Evolutionary conservation across 2,329 filamentous ascomycete genomes (phyloP), one percentile per base, ranked within the genome.

Genomic region (Pseudogymnoascus destructans): DNA sequence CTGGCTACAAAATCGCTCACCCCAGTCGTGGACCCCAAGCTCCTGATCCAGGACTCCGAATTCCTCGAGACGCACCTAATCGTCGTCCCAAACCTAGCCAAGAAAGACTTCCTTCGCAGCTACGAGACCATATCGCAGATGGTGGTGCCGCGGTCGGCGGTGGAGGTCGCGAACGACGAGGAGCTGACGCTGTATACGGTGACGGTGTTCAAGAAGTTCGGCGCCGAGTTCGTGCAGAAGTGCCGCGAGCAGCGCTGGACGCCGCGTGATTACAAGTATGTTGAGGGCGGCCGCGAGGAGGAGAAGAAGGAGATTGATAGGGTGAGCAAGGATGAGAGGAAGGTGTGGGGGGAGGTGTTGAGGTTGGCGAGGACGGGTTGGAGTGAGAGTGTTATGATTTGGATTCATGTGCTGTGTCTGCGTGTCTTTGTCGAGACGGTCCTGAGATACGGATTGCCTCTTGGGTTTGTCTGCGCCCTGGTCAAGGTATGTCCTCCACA

Each of bases 361-460:
- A 81, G 90, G 63, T 78, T 96, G 66, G 89, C 86, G 11, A 79
- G 91, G 62, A 95, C 89, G n/a, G 90, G 89, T 13, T 98, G 93
- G 82, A 92, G 89, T 69, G 93, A 98, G 74, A 86, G 86, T 62
- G 89, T 95, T 64, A 95, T 95, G 89, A 86, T 92, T 58, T 95
- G 91, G 89, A 80, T 95, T 55, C 93, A 98, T 69, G 87, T 95
- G 25, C 77, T 97, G 67, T 87, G 91, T 5, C 74, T 98, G 66
- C 79, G 93, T 58, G 91, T 97, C 17, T 98, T 97, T 72, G 93
- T 98, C 17, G 93, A 98, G 78, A 95, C 91, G 4, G 93, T 98
- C n/a, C 76, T 98, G 68, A 83, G 93, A 64, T 98, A 98, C 69
- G 93, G 93, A 25, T 73, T 98, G 66, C 93, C 93, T 54, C 74